Evolutionary conservation across 2,329 filamentous ascomycete genomes (phyloP), one percentile per base, ranked within the genome.

Genomic region (Cryphonectria naterciae): DNA sequence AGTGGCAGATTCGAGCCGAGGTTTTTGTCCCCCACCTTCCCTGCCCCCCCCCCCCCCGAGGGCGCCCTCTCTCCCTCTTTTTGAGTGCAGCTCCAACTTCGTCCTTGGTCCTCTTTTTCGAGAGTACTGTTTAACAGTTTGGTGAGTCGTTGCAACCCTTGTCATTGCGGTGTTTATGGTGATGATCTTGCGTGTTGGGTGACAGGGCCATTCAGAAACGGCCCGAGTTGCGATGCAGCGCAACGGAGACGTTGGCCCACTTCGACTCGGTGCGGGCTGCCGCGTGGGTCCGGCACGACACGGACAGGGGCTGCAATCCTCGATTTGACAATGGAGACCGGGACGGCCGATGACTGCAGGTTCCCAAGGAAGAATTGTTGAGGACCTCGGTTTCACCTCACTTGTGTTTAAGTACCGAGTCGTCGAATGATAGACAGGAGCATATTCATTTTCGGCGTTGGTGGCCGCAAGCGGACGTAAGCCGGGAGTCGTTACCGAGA

Each of bases 401-500:
- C 13, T 58, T 32, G 15, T 15, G 11, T 58, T 8, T 5, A 15
- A 6, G 15, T 17, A 7, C 28, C 13, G 13, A 32, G 6, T 35
- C 13, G 28, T 32, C 17, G 54, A 7, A 19, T 28, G 54, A 15
- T 32, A n/a, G 54, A 58, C 8, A 49, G 22, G 54, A 35, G 32
- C 4, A 58, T 17, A 32, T 58, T 8, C 15, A 19, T 8, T 32
- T 8, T 58, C 54, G 25, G 54, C 13, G 5, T 58, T 58, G 54
- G 28, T 58, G 54, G 54, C 54, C 54, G 54, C 54, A 58, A 58
- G 54, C 25, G 54, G 54, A 58, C 7, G 54, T 32, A 58, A 32
- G 25, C 54, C 54, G 54, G 54, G 25, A 58, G 54, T 28, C 13
- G 28, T 58, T 28, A 58, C 54, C 54, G 54, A 58, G 28, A 32